Evolutionary conservation across 2,329 filamentous ascomycete species (phyloP).

Genomic region (Raffaelea ambrosiae): DNA sequence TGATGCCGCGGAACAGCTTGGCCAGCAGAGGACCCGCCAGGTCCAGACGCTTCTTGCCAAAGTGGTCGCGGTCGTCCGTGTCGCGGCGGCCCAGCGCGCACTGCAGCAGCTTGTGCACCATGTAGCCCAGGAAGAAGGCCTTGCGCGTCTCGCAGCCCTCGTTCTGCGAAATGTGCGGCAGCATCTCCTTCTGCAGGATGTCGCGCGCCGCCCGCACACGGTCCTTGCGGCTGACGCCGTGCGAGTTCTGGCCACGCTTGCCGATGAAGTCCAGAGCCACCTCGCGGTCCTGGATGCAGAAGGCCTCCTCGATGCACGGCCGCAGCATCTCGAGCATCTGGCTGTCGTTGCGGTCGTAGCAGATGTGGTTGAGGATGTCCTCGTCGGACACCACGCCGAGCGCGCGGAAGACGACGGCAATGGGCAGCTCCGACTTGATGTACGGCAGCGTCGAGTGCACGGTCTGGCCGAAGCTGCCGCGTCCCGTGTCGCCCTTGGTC

Average conservation of each 20-base stretch:
- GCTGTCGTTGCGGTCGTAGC: slow-evolving; percentile 88
- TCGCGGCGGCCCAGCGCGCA: slow-evolving; percentile 88
- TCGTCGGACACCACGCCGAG: slow-evolving; percentile 94
- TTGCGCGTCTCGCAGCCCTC: slow-evolving; percentile 94
- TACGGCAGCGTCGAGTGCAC: slow-evolving; percentile 90
- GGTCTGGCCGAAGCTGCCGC: slow-evolving; percentile 74
- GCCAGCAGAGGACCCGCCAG: slow-evolving; percentile 88
- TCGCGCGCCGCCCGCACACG: slow-evolving; percentile 89
- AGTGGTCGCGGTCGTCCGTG: slow-evolving; percentile 95
- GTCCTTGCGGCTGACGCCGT: slow-evolving; percentile 71
- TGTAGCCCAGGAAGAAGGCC: slow-evolving; percentile 97
- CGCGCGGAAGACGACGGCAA: slow-evolving; percentile 91
- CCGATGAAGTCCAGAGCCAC: slow-evolving; percentile 93
- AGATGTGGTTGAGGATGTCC: slow-evolving; percentile 96
- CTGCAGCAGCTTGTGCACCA: slow-evolving; percentile 93
- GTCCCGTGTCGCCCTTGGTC: slow-evolving; percentile 71
- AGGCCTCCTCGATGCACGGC: slow-evolving; percentile 93
- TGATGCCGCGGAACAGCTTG: slow-evolving; percentile 90
- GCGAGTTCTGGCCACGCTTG: slow-evolving; percentile 67
- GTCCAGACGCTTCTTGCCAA: slow-evolving; percentile 96
- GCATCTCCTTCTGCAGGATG: slow-evolving; percentile 91
- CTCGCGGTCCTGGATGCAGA: slow-evolving; percentile 91
- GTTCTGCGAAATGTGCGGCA: slow-evolving; percentile 92
- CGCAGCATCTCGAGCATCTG: slow-evolving; percentile 97
- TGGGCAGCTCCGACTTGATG: slow-evolving; percentile 86